Base-by-base conservation (phyloP, 2,329 filamentous ascomycete genomes). In the Colletotrichum simmondsii region DNA sequence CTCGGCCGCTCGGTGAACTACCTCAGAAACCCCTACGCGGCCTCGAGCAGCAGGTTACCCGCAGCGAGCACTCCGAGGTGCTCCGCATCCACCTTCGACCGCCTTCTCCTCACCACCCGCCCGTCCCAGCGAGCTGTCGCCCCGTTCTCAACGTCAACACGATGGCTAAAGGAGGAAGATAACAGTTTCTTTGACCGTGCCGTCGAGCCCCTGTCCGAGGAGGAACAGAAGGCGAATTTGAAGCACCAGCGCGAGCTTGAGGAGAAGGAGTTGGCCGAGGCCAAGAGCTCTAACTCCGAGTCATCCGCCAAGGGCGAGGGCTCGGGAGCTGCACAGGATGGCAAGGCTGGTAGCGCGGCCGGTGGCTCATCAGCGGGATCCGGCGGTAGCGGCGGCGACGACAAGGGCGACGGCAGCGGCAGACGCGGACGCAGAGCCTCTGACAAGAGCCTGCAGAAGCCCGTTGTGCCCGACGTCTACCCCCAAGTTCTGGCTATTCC, bases 401-500 rank as follows among this genome's bases (percentile, higher is more conserved):
- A 74, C 22, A 71, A 73, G 53, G 80, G 89, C 52, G 91, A 92
- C 77, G 89, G 92, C 28, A 57, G 71, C 28, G 91, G 93, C 62
- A 93, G 91, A 83, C 93, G 91, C 79, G 92, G 94, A 67, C 89
- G 91, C 76, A 95, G 93, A 80, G 79, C 81, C 42, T 88, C 91
- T 42, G 94, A 97, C 73, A 92, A 91, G 79, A 92, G 93, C 28
- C 87, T 98, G 52, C 91, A 95, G 78, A 98, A 98, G 84, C 94
- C 95, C 2, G 91, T 93, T 3, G 93, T 98, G 16, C 97, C 97
- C 16, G 97, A 99, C 74, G 92, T 98, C 56, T 99, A 99, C 81
- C 97, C 97, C 4, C 97, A 98, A 81, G 95, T 99, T 68, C 94
- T 99, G 89, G 96, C 96, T 2, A 97, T 99, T 68, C 97, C 97